phyloP scores from a whole-genome alignment of 306 rosid species.

The Rosa rugosa region DNA sequence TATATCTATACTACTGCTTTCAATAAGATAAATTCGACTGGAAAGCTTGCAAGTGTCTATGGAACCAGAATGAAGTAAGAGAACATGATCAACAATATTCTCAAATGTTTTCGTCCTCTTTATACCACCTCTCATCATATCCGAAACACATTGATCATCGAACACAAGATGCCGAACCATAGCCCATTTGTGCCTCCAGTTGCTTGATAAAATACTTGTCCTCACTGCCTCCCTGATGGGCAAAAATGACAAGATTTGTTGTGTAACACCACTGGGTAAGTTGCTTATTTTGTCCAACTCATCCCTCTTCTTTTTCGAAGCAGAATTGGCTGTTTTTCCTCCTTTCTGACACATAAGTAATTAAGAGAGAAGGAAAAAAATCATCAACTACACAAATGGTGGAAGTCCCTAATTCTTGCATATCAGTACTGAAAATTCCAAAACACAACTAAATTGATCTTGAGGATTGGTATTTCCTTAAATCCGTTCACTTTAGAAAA shows the following conservation, averaged over 20 bases:
- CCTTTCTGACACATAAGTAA: neutral
- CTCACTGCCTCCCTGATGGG: conserved; percentile 54
- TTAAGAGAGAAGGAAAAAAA: neutral
- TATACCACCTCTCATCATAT: rapidly evolving
- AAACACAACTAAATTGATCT: too few relatives aligned
- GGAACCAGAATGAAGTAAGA: conserved; percentile 51
- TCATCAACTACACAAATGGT: neutral
- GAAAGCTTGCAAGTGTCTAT: conserved; percentile 47
- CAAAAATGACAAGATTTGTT: conserved; percentile 43
- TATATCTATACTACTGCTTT: conserved; percentile 39
- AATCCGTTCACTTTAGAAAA: too few relatives aligned
- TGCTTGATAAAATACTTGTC: conserved; percentile 55
- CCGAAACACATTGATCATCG: conserved; percentile 6
- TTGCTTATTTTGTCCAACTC: conserved; percentile 47
- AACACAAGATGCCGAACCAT: conserved; percentile 48
- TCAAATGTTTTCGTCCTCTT: neutral
- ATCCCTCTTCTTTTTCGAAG: conserved; percentile 14
- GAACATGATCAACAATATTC: conserved; percentile 48
- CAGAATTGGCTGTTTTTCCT: neutral
- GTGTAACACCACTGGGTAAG: conserved; percentile 45
- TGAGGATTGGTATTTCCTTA: too few relatives aligned
- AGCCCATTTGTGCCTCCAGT: conserved; percentile 64
- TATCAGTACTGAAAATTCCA: neutral
- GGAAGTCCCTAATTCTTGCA: neutral
- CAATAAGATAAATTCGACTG: conserved; percentile 31